These are phyloP conservation scores for Talaromyces stipitatus DNA, from an alignment of 495 filamentous ascomycete species.

Conservation along the genomic window DNA sequence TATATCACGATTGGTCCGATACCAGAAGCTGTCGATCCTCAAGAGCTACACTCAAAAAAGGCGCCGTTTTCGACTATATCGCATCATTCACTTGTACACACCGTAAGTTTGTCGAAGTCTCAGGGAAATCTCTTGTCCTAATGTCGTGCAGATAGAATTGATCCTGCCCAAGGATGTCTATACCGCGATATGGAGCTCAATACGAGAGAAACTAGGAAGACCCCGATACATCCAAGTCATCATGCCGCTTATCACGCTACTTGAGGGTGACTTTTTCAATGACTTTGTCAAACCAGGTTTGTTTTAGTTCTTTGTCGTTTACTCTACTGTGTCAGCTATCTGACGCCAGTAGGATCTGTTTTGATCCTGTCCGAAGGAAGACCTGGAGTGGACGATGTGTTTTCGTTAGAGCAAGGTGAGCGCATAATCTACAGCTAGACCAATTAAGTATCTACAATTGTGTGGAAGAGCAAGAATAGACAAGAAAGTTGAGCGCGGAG, in stretches of 20 bases:
- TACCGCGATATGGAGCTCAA: constrained; percentile 45
- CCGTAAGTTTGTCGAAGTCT: constrained; percentile 36
- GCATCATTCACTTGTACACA: constrained; percentile 67
- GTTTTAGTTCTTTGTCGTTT: not conserved
- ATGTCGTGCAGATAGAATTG: constrained; percentile 53
- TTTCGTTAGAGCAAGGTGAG: constrained; percentile 62
- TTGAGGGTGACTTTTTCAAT: constrained; percentile 77
- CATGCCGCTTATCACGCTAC: constrained; percentile 62
- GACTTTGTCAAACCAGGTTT: constrained; percentile 81
- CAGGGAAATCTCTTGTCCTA: not conserved
- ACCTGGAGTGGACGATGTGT: constrained; percentile 71
- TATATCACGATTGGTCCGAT: constrained; percentile 62
- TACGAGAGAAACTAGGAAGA: constrained; percentile 36
- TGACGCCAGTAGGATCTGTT: constrained; percentile 58
- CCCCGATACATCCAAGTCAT: constrained; percentile 60
- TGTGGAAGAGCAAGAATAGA: not conserved
- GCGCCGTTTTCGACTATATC: constrained; percentile 65
- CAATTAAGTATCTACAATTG: not conserved
- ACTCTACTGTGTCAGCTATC: not conserved
- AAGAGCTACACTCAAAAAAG: constrained; percentile 62
- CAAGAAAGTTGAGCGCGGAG: too few relatives aligned
- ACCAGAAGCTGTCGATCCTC: constrained; percentile 53
- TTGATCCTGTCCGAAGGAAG: constrained; percentile 88
- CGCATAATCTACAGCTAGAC: not conserved
- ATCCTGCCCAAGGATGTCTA: constrained; percentile 64